These are phyloP conservation scores for Vitis cinerea DNA, from an alignment of 164 flowering plant species.

Conservation along the genomic window DNA sequence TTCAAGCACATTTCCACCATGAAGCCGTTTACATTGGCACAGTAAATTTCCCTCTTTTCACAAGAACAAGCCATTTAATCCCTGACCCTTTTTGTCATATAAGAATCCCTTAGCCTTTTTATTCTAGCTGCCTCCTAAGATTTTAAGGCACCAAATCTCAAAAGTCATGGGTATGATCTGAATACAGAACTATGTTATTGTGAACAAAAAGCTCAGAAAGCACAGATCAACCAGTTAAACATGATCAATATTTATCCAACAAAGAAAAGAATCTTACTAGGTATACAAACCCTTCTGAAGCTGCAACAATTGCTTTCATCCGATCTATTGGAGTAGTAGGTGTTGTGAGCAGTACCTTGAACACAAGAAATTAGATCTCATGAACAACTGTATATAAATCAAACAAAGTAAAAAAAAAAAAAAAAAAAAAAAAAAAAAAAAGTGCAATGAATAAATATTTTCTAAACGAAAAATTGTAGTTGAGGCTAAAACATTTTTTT, in stretches of 20 bases:
- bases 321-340: constrained; percentile 83
- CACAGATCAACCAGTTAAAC: background rate
- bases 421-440: no score
- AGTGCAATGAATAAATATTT: no score
- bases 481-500: no score
- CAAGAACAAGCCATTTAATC: no score
- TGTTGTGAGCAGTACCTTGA: constrained; percentile 82
- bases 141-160: background rate
- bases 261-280: constrained; percentile 55
- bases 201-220: background rate
- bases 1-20: no score
- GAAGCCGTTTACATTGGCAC: no score
- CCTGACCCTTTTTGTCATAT: background rate
- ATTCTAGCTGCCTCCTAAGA: background rate
- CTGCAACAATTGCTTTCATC: constrained; percentile 86
- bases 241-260: background rate
- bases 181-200: background rate
- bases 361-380: constrained; percentile 2
- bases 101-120: no score
- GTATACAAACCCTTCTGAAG: constrained; percentile 85
- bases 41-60: no score
- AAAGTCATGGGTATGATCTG: background rate
- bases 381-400: no score
- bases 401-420: no score
- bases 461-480: no score